phyloP scores from a whole-genome alignment of 805 yeast species.

The Kodamaea kakaduensis region DNA sequence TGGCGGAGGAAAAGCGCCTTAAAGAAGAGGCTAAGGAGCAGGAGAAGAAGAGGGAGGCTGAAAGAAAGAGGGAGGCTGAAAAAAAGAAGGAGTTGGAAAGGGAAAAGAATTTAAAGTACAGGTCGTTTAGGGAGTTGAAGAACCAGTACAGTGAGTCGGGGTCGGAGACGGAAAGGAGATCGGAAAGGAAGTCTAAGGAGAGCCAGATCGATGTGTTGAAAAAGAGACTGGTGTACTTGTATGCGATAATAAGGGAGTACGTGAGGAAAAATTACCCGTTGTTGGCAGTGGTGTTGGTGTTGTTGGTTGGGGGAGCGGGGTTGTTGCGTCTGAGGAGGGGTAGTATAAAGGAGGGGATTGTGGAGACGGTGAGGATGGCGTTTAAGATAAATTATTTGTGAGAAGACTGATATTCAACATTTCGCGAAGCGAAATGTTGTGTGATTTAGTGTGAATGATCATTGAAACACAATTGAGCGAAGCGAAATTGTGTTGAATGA shows the following conservation, averaged over 20 bases:
- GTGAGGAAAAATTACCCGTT: conserved; percentile 27
- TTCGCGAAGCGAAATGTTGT: neutral
- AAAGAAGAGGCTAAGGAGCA: conserved; percentile 22
- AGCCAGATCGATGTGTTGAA: conserved; percentile 12
- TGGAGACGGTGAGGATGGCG: conserved; percentile 42
- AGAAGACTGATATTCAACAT: too few relatives aligned
- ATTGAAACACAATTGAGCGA: too few relatives aligned
- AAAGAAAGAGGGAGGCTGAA: conserved; percentile 18
- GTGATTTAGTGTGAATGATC: too few relatives aligned
- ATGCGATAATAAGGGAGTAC: conserved; percentile 19
- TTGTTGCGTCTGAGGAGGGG: conserved; percentile 22
- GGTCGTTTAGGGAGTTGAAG: conserved; percentile 27
- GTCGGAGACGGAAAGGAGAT: conserved; percentile 4
- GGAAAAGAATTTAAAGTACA: conserved; percentile 25
- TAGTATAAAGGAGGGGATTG: conserved; percentile 26
- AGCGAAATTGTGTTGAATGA: neutral
- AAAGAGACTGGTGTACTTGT: conserved; percentile 16
- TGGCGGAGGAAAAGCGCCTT: conserved; percentile 12
- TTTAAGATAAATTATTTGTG: conserved; percentile 39
- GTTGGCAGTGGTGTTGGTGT: conserved; percentile 18
- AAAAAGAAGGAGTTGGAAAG: conserved; percentile 14
- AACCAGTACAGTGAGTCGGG: conserved; percentile 13
- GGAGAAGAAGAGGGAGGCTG: conserved; percentile 13
- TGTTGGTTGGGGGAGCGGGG: conserved; percentile 19
- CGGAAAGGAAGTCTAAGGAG: neutral